Evolutionary conservation across 106 monocot genomes (phyloP).

Genomic region (Agapanthus africanus): DNA sequence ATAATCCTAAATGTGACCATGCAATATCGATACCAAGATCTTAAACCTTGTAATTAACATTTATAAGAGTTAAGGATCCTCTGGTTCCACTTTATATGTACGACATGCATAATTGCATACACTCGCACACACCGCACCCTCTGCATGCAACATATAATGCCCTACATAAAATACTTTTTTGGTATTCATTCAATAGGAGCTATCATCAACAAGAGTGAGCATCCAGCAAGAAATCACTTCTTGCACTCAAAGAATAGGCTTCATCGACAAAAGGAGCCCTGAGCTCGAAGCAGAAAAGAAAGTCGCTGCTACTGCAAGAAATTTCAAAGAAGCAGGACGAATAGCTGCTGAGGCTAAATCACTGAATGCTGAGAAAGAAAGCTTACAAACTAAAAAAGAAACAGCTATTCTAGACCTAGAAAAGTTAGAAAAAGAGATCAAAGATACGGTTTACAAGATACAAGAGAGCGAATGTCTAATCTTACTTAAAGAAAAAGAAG

Average conservation of each 20-base stretch:
- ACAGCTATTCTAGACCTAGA: conserved; percentile 39
- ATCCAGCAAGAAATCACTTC: conserved; percentile 62
- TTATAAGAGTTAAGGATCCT: no score
- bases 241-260: conserved; percentile 63
- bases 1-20: no score
- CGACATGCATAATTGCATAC: no score
- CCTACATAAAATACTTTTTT: no score
- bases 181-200: no score
- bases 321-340: conserved; percentile 91
- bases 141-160: no score
- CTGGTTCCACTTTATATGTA: no score
- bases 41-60: no score
- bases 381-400: conserved; percentile 40
- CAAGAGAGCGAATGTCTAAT: conserved; percentile 59
- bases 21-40: no score
- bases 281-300: conserved; percentile 98
- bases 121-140: no score
- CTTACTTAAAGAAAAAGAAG: conserved; percentile 66
- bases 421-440: conserved; percentile 56
- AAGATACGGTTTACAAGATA: conserved; percentile 30
- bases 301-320: conserved; percentile 85
- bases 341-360: conserved; percentile 81
- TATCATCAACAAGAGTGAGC: conserved; percentile 54
- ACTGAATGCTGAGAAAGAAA: conserved; percentile 61
- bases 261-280: conserved; percentile 83